Conservation (phyloP, 148 eudicot species). For the Amaranthus palmeri region DNA sequence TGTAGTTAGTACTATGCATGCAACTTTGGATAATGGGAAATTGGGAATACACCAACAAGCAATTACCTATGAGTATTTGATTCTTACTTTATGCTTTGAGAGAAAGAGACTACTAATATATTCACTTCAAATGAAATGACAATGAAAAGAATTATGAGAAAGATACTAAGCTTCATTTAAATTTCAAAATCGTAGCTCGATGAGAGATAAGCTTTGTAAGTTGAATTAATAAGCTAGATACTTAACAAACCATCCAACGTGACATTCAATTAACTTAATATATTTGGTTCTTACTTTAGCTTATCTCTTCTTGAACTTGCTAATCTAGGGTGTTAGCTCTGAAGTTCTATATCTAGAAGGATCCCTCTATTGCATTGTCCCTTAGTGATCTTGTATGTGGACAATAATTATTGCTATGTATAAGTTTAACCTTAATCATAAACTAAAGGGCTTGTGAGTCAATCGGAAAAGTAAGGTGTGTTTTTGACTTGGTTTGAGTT, state of each 20-base stretch:
- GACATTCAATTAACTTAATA: background rate
- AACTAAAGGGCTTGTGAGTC: background rate
- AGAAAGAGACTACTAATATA: background rate
- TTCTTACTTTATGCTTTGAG: background rate
- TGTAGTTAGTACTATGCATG: too few species aligned
- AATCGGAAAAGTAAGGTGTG: background rate
- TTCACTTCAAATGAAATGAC: too few species aligned
- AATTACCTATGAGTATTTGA: background rate
- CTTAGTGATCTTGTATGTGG: background rate
- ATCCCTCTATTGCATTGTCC: background rate
- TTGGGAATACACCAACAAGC: background rate
- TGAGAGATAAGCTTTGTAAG: background rate
- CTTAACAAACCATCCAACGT: background rate
- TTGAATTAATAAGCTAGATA: background rate
- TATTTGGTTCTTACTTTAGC: background rate
- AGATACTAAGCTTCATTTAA: background rate
- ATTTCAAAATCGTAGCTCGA: background rate
- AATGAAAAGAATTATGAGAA: background rate
- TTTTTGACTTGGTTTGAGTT: background rate
- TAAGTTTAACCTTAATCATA: too few species aligned
- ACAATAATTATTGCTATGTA: background rate
- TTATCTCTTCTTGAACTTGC: background rate
- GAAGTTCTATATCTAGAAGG: background rate
- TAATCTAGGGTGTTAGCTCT: background rate
- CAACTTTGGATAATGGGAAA: background rate